phyloP scores from a whole-genome alignment of 1,284 basidiomycete species.

The Meripilus lineatus region DNA sequence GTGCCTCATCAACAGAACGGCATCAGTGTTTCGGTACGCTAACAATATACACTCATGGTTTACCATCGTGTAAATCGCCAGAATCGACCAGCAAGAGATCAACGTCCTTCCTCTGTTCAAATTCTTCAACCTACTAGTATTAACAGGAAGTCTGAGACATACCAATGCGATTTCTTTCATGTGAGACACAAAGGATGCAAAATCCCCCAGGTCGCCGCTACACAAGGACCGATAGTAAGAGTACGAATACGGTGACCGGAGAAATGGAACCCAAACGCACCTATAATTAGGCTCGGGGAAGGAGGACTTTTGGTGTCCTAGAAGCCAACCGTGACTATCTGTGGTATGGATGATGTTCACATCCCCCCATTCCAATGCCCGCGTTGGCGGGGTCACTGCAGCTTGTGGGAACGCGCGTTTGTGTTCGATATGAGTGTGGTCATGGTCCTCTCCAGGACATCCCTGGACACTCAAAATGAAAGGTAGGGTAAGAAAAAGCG shows the following conservation, averaged over 20 bases:
- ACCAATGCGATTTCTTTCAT: constrained; percentile 71
- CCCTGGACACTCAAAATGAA: neutral
- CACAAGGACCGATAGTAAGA: neutral
- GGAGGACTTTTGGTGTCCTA: constrained; percentile 66
- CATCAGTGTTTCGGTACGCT: neutral
- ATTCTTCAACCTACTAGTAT: neutral
- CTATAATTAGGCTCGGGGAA: constrained; percentile 76
- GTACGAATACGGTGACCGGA: neutral
- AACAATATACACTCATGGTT: neutral
- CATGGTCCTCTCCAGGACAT: constrained; percentile 19
- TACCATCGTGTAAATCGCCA: constrained; percentile 79
- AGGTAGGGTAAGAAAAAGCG: neutral
- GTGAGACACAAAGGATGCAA: constrained; percentile 75
- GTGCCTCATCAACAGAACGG: constrained; percentile 44
- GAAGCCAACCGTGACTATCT: constrained; percentile 77
- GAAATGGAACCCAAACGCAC: constrained; percentile 4
- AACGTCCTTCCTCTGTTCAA: constrained; percentile 53
- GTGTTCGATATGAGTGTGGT: constrained; percentile 32
- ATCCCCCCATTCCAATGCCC: constrained; percentile 71
- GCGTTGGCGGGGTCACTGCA: constrained; percentile 49
- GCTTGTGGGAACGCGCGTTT: constrained; percentile 40
- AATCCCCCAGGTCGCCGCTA: constrained; percentile 77
- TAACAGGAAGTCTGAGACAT: neutral
- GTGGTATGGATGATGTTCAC: constrained; percentile 80
- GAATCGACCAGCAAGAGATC: constrained; percentile 71